Conservation (phyloP, 2,329 filamentous ascomycete species). For the Colletotrichum aenigma region DNA sequence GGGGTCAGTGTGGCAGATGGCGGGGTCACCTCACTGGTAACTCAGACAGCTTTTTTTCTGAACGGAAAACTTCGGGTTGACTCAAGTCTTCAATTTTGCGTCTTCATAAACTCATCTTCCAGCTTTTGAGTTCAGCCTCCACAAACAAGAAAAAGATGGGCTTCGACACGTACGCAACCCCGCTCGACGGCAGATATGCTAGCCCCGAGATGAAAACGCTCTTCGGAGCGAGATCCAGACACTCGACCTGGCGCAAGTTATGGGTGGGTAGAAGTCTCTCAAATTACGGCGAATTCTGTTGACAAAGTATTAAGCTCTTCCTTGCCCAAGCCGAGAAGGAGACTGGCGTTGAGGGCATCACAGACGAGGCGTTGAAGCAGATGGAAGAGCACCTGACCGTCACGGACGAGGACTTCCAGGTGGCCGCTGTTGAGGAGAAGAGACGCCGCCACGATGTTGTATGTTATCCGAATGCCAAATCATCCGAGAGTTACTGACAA, state of each 20-base stretch:
- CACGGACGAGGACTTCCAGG: slow-evolving; percentile 78
- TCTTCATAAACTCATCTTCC: not conserved
- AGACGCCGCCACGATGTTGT: slow-evolving; percentile 56
- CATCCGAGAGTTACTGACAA: not conserved
- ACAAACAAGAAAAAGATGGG: not conserved
- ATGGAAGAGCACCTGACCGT: slow-evolving; percentile 78
- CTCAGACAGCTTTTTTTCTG: not conserved
- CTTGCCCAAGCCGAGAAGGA: slow-evolving; percentile 84
- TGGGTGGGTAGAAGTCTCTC: slow-evolving; percentile 55
- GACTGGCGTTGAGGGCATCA: slow-evolving; percentile 75
- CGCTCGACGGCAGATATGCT: slow-evolving; percentile 75
- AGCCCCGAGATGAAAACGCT: slow-evolving; percentile 77
- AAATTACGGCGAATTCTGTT: not conserved
- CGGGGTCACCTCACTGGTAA: slow-evolving; percentile 2
- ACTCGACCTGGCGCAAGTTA: slow-evolving; percentile 81
- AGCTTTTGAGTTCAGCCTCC: not conserved
- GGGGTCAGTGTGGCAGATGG: not conserved
- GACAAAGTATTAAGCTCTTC: slow-evolving; percentile 49
- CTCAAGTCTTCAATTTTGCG: not conserved
- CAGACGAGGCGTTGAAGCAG: slow-evolving; percentile 74
- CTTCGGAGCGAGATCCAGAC: slow-evolving; percentile 77
- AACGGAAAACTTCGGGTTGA: not conserved
- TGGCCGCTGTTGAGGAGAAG: slow-evolving; percentile 79
- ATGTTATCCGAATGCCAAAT: not conserved
- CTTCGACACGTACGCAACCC: slow-evolving; percentile 36